These are phyloP conservation scores for Malus hybrid DNA, from an alignment of 331 rosid genomes.

Conservation along the genomic window DNA sequence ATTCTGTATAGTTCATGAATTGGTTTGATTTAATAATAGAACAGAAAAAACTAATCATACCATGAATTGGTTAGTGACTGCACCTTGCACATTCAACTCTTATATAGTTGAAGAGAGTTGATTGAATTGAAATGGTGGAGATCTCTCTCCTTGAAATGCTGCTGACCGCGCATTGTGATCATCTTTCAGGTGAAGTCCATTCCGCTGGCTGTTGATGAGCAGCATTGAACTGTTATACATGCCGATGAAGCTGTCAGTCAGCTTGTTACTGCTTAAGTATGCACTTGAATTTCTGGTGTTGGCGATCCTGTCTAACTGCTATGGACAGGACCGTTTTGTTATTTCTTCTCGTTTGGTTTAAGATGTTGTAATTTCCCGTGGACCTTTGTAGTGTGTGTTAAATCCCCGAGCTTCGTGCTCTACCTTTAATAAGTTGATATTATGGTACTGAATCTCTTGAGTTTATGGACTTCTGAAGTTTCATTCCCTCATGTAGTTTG, in stretches of 20 bases:
- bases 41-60: not conserved
- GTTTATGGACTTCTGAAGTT: no score
- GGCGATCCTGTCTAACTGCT: not conserved
- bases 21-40: not conserved
- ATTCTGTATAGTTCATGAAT: not conserved
- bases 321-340: not conserved
- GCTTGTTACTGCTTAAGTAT: not conserved
- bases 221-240: slow-evolving; percentile 1
- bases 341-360: not conserved
- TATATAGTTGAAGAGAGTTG: not conserved
- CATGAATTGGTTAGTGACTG: not conserved
- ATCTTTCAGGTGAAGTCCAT: slow-evolving; percentile 21
- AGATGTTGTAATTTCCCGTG: not conserved
- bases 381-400: not conserved
- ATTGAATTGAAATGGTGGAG: not conserved
- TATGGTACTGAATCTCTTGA: not conserved
- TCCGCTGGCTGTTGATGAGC: slow-evolving; percentile 18
- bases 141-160: not conserved
- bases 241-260: not conserved
- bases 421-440: not conserved
- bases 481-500: no score
- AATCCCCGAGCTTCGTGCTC: no score
- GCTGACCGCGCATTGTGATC: not conserved
- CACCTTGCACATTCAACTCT: not conserved
- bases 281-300: not conserved